Percentiles rank a stretch among this genome's conserved stretches.
phyloP scores from a whole-genome alignment of 2,329 filamentous ascomycete species.

The Aphanocladium album region DNA sequence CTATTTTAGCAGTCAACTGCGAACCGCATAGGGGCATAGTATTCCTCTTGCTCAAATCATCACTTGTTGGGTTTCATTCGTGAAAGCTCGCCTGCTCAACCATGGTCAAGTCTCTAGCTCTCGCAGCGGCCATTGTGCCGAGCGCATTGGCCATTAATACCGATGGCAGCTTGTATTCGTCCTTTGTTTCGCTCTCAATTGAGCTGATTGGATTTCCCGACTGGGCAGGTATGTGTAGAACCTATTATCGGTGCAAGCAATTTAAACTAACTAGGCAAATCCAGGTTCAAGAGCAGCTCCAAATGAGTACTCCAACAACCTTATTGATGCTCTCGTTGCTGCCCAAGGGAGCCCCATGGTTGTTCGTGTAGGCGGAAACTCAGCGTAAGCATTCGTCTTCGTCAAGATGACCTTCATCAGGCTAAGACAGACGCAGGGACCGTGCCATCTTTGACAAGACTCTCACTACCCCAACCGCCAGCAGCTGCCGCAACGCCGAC shows the following conservation, averaged over 20 bases:
- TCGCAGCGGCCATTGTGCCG: background rate
- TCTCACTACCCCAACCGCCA: constrained; percentile 18
- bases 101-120: background rate
- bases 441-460: constrained; percentile 21
- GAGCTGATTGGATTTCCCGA: constrained; percentile 19
- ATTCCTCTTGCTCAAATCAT: background rate
- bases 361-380: constrained; percentile 19
- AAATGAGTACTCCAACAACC: constrained; percentile 18
- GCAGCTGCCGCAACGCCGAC: constrained; percentile 19
- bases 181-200: constrained; percentile 18
- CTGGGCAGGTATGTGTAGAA: constrained; percentile 15
- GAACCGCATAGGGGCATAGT: background rate
- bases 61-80: no score
- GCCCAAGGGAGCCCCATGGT: constrained; percentile 16
- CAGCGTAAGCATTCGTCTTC: constrained; percentile 14
- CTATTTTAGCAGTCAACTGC: background rate
- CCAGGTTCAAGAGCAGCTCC: constrained; percentile 14
- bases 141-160: constrained; percentile 2
- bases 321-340: constrained; percentile 17
- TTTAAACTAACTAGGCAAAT: background rate
- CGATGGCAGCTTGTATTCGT: constrained; percentile 13
- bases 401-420: background rate
- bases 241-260: background rate
- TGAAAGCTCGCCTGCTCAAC: background rate
- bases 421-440: constrained; percentile 13